Conservation (phyloP, 2,329 filamentous ascomycete genomes). For the Fusarium sublunatum region DNA sequence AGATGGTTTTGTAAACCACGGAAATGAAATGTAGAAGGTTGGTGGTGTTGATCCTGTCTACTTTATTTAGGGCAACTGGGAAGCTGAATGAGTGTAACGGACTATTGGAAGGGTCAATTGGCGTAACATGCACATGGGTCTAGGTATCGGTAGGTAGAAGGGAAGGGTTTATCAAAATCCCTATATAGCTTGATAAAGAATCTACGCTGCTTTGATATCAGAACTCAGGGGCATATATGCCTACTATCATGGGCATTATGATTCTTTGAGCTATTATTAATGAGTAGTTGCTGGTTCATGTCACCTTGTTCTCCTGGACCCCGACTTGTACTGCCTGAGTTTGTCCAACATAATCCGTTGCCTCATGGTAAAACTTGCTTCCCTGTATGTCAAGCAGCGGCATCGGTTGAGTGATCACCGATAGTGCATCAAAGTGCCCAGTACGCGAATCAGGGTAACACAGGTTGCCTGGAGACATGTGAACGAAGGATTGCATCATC, state of each 20-base stretch:
- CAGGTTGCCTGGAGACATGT: neutral
- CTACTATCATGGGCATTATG: neutral
- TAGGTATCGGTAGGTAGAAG: constrained; percentile 11
- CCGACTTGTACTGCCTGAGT: too few species aligned
- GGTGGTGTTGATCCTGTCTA: constrained; percentile 24
- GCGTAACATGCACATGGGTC: constrained; percentile 16
- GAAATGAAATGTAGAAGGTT: constrained; percentile 23
- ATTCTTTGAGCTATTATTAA: too few species aligned
- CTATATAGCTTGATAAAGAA: constrained; percentile 6
- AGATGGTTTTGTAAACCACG: constrained; percentile 30
- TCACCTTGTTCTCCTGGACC: too few species aligned
- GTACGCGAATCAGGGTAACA: neutral
- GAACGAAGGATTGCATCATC: neutral
- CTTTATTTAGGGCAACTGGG: constrained; percentile 9
- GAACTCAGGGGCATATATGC: neutral
- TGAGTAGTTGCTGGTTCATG: too few species aligned
- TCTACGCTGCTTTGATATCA: constrained; percentile 10
- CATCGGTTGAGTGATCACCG: neutral
- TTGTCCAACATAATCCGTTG: neutral
- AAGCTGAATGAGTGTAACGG: constrained; percentile 15
- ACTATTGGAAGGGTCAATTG: constrained; percentile 22
- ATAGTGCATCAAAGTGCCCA: too few species aligned
- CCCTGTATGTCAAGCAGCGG: neutral
- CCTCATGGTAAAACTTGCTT: too few species aligned
- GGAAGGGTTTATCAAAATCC: constrained; percentile 5